Evolutionary conservation across 164 flowering plant genomes (phyloP), one percentile per base, ranked within the genome.

Genomic region (Vitis rupestris): DNA sequence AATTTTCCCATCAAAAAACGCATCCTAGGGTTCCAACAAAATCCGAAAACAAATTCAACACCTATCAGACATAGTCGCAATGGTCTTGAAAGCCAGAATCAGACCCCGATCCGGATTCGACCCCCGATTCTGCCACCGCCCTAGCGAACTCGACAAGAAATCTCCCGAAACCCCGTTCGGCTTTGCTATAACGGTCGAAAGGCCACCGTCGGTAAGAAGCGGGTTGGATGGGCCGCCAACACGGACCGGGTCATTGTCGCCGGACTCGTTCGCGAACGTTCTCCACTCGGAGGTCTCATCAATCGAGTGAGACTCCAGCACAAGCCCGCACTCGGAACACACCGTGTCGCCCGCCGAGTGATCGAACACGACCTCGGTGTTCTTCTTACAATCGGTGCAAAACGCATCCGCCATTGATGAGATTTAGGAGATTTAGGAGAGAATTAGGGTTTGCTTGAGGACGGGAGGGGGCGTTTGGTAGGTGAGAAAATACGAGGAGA

Each of bases 361-460:
- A 9, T 65, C 69, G 14, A 65, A 15, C 27, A 72, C 64, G 12
- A 52, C 53, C 11, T 59, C 65, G 2, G 74, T 72, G 37, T 65
- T 49, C 12, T 10, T 19, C 70, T 66, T 66, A 66, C 75, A 72
- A 1, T 72, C 75, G 0, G 81, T 70, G 54, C 87, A 81, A 49
- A 65, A 83, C 29, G 84, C 78, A 59, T 81, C 86, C 13, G 73
- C 64, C 86, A 79, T 77, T 31, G 74, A 29, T 19, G 23, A 3
- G 12, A 11, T 5, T 9, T 29, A 14, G 59, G 23, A 48, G 66
- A 14, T 5, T 9, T 29, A 15, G 68, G 23, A 48, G 66, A 7
- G 17, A 53, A 63, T 37, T 17, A 49, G 62, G 61, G 62, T 17
- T 52, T 53, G 12, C 8, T 9, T 23, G 15, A 17, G 13, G 52